Evolutionary conservation across 257 asterid genomes (phyloP).

Genomic region (Solanum acaule): DNA sequence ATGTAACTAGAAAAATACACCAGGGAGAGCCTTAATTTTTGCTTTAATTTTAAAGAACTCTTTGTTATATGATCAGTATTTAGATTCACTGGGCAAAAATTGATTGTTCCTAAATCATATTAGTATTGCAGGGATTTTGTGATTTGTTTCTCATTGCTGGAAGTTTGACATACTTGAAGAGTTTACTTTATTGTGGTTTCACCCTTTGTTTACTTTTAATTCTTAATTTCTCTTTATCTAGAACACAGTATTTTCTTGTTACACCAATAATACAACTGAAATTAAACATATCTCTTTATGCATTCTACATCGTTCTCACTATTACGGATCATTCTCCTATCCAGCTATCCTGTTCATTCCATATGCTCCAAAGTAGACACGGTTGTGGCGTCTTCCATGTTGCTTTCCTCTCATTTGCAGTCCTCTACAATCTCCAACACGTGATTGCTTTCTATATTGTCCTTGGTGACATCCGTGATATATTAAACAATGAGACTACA

Average conservation of each 20-base stretch:
- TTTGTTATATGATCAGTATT: neutral
- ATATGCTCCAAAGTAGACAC: neutral
- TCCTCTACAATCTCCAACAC: neutral
- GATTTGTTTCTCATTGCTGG: neutral
- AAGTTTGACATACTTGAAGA: neutral
- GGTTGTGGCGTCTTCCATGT: neutral
- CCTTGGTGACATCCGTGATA: neutral
- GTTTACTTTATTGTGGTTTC: neutral
- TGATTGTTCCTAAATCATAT: neutral
- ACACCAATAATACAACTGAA: neutral
- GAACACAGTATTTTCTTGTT: neutral
- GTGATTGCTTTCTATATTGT: neutral
- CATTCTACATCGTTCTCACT: neutral
- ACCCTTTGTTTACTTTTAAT: neutral
- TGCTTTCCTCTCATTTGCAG: neutral
- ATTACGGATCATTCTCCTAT: neutral
- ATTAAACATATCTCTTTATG: neutral
- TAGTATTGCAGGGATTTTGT: neutral
- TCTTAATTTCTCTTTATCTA: neutral
- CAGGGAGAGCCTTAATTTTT: neutral
- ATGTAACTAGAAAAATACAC: neutral
- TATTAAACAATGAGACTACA: neutral
- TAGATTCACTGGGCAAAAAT: neutral
- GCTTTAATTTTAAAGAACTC: no score
- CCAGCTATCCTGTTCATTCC: neutral